These are phyloP conservation scores for Penicillium crustosum DNA, from an alignment of 2,329 filamentous ascomycete species.

Conservation along the genomic window DNA sequence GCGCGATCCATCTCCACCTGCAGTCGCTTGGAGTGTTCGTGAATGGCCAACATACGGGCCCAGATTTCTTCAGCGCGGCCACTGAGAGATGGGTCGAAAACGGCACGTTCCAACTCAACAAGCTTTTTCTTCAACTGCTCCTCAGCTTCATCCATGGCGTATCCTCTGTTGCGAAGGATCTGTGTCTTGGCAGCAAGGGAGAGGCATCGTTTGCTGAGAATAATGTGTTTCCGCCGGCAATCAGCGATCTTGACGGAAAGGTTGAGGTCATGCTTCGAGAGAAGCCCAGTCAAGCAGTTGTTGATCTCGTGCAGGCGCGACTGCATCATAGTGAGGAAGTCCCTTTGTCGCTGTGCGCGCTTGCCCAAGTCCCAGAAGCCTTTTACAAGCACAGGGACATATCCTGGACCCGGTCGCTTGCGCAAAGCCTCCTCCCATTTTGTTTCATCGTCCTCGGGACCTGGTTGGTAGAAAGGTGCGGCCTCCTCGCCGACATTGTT, in stretches of 20 bases:
- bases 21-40: slow-evolving; percentile 59
- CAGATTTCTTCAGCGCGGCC: slow-evolving; percentile 66
- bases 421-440: slow-evolving; percentile 66
- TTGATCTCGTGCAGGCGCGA: slow-evolving; percentile 65
- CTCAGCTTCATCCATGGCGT: slow-evolving; percentile 64
- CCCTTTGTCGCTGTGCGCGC: slow-evolving; percentile 57
- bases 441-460: slow-evolving; percentile 56
- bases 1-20: slow-evolving; percentile 61
- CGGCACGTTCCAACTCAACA: slow-evolving; percentile 56
- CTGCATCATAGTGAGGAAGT: slow-evolving; percentile 58
- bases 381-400: slow-evolving; percentile 60
- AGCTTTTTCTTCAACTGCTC: slow-evolving; percentile 64
- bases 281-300: slow-evolving; percentile 57
- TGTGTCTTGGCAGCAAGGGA: slow-evolving; percentile 64
- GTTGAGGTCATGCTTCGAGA: slow-evolving; percentile 61
- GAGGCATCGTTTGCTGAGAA: slow-evolving; percentile 60
- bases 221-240: slow-evolving; percentile 59
- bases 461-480: slow-evolving; percentile 62
- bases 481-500: slow-evolving; percentile 60
- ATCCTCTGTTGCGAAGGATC: slow-evolving; percentile 62
- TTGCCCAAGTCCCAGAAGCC: slow-evolving; percentile 61
- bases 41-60: slow-evolving; percentile 64
- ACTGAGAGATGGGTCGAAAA: slow-evolving; percentile 60
- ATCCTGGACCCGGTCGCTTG: slow-evolving; percentile 57
- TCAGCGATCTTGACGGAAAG: slow-evolving; percentile 60